These are phyloP conservation scores for Aureobasidium vineae DNA, from an alignment of 2,329 filamentous ascomycete species.

Conservation along the genomic window DNA sequence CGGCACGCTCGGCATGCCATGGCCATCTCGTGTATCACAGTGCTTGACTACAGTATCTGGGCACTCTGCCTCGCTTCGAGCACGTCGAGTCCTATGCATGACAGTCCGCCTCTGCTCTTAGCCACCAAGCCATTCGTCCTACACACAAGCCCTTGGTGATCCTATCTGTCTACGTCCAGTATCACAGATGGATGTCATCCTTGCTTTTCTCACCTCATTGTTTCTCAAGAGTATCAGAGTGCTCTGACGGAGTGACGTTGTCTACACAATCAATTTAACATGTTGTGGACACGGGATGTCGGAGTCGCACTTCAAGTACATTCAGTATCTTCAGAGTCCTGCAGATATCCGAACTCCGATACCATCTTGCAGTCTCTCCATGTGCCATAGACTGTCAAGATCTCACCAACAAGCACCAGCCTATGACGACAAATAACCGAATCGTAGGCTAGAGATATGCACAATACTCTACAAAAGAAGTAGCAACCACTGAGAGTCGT, in stretches of 20 bases:
- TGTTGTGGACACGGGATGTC: neutral
- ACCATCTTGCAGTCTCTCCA: neutral
- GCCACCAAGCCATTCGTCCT: conserved; percentile 10
- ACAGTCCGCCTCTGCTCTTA: neutral
- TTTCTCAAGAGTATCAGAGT: neutral
- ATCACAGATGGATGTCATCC: neutral
- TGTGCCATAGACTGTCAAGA: neutral
- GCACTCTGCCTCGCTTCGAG: neutral
- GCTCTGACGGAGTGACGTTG: neutral
- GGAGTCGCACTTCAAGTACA: neutral
- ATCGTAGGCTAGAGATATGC: too few relatives aligned
- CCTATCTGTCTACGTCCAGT: neutral
- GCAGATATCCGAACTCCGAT: neutral
- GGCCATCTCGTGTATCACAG: neutral
- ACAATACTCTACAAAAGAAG: too few relatives aligned
- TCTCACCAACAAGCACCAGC: too few relatives aligned
- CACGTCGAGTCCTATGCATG: neutral
- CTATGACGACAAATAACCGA: too few relatives aligned
- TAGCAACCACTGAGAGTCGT: too few relatives aligned
- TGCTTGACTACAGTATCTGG: neutral
- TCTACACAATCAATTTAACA: neutral
- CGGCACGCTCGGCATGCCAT: neutral
- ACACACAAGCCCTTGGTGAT: neutral
- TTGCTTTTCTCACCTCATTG: neutral
- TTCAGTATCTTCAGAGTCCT: neutral